Percentiles rank a stretch among this genome's conserved stretches.
phyloP scores from a whole-genome alignment of 2,329 filamentous ascomycete species.

The Aureobasidium zeae region DNA sequence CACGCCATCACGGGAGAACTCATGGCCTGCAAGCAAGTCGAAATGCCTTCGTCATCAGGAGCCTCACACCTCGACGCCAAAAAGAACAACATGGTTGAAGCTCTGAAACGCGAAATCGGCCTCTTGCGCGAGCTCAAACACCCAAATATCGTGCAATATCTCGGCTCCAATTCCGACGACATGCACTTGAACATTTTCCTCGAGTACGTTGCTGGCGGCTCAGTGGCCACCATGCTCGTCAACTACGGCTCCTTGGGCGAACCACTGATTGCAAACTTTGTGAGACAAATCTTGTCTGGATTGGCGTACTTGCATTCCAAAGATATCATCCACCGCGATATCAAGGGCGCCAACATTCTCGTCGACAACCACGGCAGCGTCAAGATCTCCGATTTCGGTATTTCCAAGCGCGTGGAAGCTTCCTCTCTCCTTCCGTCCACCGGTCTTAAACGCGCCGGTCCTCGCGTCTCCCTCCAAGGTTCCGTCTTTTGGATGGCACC shows the following conservation, averaged over 20 bases:
- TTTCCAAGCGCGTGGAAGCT: constrained; percentile 92
- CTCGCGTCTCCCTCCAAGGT: constrained; percentile 75
- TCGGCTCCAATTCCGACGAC: constrained; percentile 85
- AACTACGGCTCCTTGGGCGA: constrained; percentile 94
- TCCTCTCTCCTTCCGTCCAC: constrained; percentile 36
- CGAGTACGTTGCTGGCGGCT: constrained; percentile 95
- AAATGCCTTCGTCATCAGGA: constrained; percentile 72
- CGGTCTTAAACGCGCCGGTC: constrained; percentile 43
- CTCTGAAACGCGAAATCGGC: constrained; percentile 91
- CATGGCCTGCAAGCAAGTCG: constrained; percentile 96
- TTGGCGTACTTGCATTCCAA: constrained; percentile 86
- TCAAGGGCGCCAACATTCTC: constrained; percentile 97
- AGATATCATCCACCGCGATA: constrained; percentile 97
- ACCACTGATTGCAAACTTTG: constrained; percentile 89
- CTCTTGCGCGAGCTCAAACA: constrained; percentile 90
- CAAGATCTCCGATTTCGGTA: constrained; percentile 98
- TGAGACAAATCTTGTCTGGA: constrained; percentile 87
- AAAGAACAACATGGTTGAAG: constrained; percentile 98
- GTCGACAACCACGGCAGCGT: constrained; percentile 98
- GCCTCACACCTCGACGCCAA: constrained; percentile 72
- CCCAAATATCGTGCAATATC: constrained; percentile 94
- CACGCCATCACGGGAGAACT: constrained; percentile 95
- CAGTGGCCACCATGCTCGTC: constrained; percentile 96
- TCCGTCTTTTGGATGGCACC: constrained; percentile 99
- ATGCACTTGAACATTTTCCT: constrained; percentile 98